Base-by-base conservation (phyloP, 805 yeast species). In the Metschnikowia reukaufii region DNA sequence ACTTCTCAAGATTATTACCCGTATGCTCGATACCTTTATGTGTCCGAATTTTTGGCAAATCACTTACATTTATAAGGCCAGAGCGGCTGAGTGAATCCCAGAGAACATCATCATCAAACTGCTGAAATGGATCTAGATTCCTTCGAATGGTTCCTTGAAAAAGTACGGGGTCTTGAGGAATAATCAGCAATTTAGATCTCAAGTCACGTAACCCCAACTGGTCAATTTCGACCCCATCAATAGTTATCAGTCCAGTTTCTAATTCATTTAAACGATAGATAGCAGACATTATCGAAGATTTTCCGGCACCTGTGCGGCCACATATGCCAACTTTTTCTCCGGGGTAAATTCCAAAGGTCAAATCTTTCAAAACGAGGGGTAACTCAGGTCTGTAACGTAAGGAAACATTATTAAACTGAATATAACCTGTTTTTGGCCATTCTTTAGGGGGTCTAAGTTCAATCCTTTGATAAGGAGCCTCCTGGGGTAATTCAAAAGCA, bases 291-390 rank as follows among this genome's bases (percentile, higher is more conserved):
- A 83, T 80, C 3, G 87, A 76, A 1, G 84, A 71, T 64, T 83
- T 83, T 41, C 96, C 96, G 4, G 96, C 95, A 57, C 96, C 96
- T 0, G 96, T 88, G 62, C 96, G 77, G 36, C 96, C 96, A 71
- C 94, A 86, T 46, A 88, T 83, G 41, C 96, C 96, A 55, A 88
- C 77, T 59, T 85, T 87, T 62, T 87, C 88, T 16, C 76, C 69
- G 0, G 83, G 76, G 9, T 71, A 62, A 39, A 86, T 71, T 6
- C 51, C 66, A 54, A 74, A 58, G 20, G 57, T 63, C 47, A 83
- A 55, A 47, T 74, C 59, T 47, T 74, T 78, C 59, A 83, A 67
- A 4, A 81, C 88, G 33, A 76, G 63, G 8, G 88, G 88, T 46
- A 83, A 66, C 0, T 76, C 84, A 0, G 81, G 81, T 62, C 87